These are phyloP conservation scores for Metschnikowia aberdeeniae DNA, from an alignment of 805 yeast species.

Conservation along the genomic window DNA sequence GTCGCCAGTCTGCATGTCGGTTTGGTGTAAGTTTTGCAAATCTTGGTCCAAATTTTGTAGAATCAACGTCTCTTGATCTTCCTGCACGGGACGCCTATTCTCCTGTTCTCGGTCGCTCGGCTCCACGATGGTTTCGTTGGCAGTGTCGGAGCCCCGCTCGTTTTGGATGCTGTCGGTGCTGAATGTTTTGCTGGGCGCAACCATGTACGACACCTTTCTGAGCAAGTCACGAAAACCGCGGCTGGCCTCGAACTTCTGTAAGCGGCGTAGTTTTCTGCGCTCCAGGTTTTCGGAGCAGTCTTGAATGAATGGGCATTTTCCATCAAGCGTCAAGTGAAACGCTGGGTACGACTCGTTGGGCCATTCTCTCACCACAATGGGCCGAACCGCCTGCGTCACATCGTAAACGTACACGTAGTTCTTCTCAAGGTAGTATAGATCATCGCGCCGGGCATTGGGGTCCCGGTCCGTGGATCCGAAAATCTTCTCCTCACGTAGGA, in stretches of 20 bases:
- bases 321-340: conserved; percentile 58
- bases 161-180: conserved; percentile 14
- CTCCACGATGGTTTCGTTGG: conserved; percentile 12
- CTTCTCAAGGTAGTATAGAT: conserved; percentile 73
- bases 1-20: no score
- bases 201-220: conserved; percentile 31
- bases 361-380: conserved; percentile 85
- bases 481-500: conserved; percentile 78
- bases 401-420: conserved; percentile 76
- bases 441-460: conserved; percentile 79
- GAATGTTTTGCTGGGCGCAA: conserved; percentile 20
- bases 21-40: background rate
- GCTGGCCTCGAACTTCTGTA: conserved; percentile 40
- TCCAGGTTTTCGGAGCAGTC: conserved; percentile 46
- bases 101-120: background rate
- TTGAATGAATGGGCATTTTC: conserved; percentile 78
- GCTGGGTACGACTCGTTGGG: conserved; percentile 48
- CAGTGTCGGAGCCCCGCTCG: conserved; percentile 9
- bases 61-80: no score
- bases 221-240: conserved; percentile 38
- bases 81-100: no score
- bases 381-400: conserved; percentile 69
- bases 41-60: no score
- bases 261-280: conserved; percentile 36
- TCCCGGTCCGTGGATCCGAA: conserved; percentile 88